These are phyloP conservation scores for Oryza longistaminata DNA, from an alignment of 176 grass and related monocot species.

Conservation along the genomic window DNA sequence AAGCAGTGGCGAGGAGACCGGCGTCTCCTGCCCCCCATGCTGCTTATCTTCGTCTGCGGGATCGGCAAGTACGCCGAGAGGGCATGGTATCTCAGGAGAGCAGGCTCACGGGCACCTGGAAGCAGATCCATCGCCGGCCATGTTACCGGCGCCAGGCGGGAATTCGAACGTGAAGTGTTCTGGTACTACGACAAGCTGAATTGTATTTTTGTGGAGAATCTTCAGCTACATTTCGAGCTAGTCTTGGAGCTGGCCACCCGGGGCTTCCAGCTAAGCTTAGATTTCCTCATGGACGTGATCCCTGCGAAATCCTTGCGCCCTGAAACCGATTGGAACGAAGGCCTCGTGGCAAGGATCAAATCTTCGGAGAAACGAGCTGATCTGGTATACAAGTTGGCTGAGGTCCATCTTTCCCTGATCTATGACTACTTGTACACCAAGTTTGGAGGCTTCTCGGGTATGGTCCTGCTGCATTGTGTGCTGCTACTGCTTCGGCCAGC, in stretches of 20 bases:
- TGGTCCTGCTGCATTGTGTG: too few species aligned
- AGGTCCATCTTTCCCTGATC: background rate
- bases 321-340: background rate
- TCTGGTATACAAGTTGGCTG: background rate
- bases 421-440: background rate
- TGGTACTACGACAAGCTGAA: too few species aligned
- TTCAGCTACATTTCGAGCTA: background rate
- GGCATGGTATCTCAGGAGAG: too few species aligned
- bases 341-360: background rate
- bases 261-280: background rate
- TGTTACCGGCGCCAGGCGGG: too few species aligned
- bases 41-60: too few species aligned
- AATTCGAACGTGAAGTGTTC: too few species aligned
- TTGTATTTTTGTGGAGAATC: background rate
- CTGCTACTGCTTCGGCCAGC: too few species aligned
- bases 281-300: background rate
- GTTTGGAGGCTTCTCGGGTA: background rate
- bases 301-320: background rate
- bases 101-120: background rate
- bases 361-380: background rate
- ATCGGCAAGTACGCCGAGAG: too few species aligned
- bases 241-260: background rate
- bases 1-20: too few species aligned
- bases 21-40: too few species aligned
- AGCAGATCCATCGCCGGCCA: background rate